These are phyloP conservation scores for Pythium periplocum DNA, from an alignment of 352 stramenopile species.

Conservation along the genomic window DNA sequence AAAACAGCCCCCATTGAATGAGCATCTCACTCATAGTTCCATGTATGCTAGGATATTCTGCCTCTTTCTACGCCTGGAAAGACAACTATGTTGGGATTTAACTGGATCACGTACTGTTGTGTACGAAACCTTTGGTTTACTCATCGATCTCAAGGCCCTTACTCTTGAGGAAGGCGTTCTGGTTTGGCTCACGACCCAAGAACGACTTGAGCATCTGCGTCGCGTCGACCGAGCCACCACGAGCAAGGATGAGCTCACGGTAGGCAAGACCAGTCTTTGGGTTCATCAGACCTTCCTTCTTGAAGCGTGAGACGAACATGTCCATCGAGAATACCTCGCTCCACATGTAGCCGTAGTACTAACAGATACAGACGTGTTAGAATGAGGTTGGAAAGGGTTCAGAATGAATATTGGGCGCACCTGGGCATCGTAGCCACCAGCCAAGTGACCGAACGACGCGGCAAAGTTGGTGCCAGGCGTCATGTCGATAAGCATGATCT, in stretches of 20 bases:
- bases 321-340: constrained; percentile 87
- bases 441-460: constrained; percentile 80
- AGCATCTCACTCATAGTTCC: no score
- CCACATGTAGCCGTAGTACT: constrained; percentile 90
- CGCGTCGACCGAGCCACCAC: constrained; percentile 74
- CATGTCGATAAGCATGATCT: constrained; percentile 88
- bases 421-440: constrained; percentile 58
- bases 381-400: constrained; percentile 5
- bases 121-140: no score
- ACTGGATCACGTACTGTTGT: no score
- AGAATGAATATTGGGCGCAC: constrained; percentile 12
- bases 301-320: constrained; percentile 88
- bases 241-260: constrained; percentile 82
- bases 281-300: constrained; percentile 83
- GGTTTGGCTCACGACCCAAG: constrained; percentile 66
- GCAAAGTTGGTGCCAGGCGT: constrained; percentile 81
- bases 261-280: constrained; percentile 73
- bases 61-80: no score
- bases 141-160: constrained; percentile 45
- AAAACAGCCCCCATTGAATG: no score
- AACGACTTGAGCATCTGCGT: constrained; percentile 79
- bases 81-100: no score
- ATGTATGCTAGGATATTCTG: no score
- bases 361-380: constrained; percentile 1
- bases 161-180: constrained; percentile 79